Evolutionary conservation across 306 rosid genomes (phyloP), one percentile per base, ranked within the genome.

Genomic region (Rosa multiflora): DNA sequence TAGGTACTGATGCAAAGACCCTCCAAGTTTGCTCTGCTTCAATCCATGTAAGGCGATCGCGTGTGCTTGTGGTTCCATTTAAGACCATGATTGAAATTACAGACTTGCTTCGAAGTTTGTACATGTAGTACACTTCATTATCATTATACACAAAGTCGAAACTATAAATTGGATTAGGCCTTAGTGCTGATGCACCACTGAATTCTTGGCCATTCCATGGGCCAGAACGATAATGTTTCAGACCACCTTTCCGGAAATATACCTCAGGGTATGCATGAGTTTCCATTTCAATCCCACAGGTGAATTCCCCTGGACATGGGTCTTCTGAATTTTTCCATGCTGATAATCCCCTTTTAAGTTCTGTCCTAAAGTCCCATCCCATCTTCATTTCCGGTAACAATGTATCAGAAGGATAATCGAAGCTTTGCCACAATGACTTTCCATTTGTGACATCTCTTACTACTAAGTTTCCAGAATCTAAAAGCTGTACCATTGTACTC

Each of bases 351-450:
- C 90, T 23, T 9, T 89, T 76, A 1, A 82, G 75, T 51, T 87
- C 80, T 0, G 79, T 88, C 66, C 73, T 81, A 2, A 81, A 79
- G 79, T 89, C 81, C 90, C 88, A 88, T 12, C 94, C 92, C 17
- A 88, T 4, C 76, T 89, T 91, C 94, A 87, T 88, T 39, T 79
- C 87, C 3, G 90, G 92, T 39, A 89, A 67, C n/a, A 87, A 62
- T 43, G 94, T 85, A 37, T 89, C 90, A 47, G 81, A 72, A 21
- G 94, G 97, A 72, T 91, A 82, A 52, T 91, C 94, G 62, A 88
- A 89, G 80, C 93, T 86, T 56, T 91, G 89, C 97, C 93, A 89
- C 74, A 82, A 62, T 2, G 81, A 55, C 42, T 67, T 74, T 14
- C 77, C 70, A 21, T 83, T 88, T 20, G 66, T 70, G 42, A 63